Base-by-base conservation (phyloP, 495 filamentous ascomycete species). In the Aspergillus steynii region DNA sequence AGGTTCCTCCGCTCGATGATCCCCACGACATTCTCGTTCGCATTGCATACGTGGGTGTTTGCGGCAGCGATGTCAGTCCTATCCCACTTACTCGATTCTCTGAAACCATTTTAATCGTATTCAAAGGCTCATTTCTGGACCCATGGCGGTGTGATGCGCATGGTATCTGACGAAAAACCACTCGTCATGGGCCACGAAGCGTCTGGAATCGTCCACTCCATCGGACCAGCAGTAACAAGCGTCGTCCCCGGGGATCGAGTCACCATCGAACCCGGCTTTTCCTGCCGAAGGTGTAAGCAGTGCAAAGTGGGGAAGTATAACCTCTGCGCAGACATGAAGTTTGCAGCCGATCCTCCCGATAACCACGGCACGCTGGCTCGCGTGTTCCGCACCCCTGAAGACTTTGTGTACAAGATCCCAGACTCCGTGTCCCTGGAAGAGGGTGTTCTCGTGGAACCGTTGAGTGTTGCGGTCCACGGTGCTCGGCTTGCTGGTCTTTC, bases 301-400 rank as follows among this genome's bases (percentile, higher is more conserved):
- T 97, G 92, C 81, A 88, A 92, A 55, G 70, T 75, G 20, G 93
- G 93, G 31, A 80, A 81, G 54, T 97, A 97, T 77, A 95, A 96
- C 68, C 85, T 96, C 25, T 97, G 93, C 74, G 77, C 82, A 0
- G 82, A 88, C 51, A 96, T 97, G 90, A 73, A 71, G 12, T 96
- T 97, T 65, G 91, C 93, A 29, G 92, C 92, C 3, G 90, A 86
- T 1, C 93, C 93, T 6, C 91, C 92, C 0, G 81, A 85, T 29
- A 68, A 82, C 84, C 67, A 85, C 63, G 93, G 93, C 32, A 90
- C 92, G 0, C 77, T 97, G 45, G 83, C 89, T 3, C 86, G 89
- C 52, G 95, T 88, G 78, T 96, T 88, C 79, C 71, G 74, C 34
- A 78, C 90, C 4, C 89, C 91, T 1, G 86, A 84, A 50, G 90